Evolutionary conservation across 225 moss, liverwort and hornwort species (phyloP), one percentile per base, ranked within the genome.

Genomic region (Antitrichia curtipendula): DNA sequence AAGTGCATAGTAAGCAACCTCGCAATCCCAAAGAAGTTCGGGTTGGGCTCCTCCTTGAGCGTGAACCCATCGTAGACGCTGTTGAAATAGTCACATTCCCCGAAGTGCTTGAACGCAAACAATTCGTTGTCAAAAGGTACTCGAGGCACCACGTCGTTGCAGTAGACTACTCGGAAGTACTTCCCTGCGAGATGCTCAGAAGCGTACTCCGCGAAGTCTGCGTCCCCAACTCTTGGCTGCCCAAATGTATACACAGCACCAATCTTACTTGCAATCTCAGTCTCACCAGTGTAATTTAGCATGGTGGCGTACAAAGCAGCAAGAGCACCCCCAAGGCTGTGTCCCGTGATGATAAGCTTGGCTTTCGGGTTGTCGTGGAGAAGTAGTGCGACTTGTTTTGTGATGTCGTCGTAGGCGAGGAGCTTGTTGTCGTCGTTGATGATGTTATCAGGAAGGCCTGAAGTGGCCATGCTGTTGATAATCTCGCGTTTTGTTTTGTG

Each of bases 291-390:
- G 83, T 85, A 93, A 59, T 89, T 87, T 81, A 97, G 50, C 88
- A 97, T 89, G 32, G 90, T 89, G 19, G 91, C 40, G 84, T 88
- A 96, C 20, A 94, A 70, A 22, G 86, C 73, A 2, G 96, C 90
- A n/a, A 97, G 91, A 7, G 97, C 95, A 25, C 95, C 97, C 0
- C 97, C 97, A 6, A 97, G 85, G 80, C 93, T 94, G 78, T 97
- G 97, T 10, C 97, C 97, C 3, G 97, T 97, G 90, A 97, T 60
- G 86, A 87, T 93, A 7, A 97, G 81, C 86, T 95, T 95, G 2
- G 96, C 97, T 2, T 93, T 75, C 0, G 96, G 95, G 86, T 96
- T 94, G 54, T 90, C 86, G 9, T 71, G 65, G 12, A 97, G 86
- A 13, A 96, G 85, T 0, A 86, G 20, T 3, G 78, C 85, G 31